A percentile compares a stretch with the other conserved stretches of the same genome.
Conservation (phyloP, 2,329 filamentous ascomycete species). For the Ascochyta lentis region DNA sequence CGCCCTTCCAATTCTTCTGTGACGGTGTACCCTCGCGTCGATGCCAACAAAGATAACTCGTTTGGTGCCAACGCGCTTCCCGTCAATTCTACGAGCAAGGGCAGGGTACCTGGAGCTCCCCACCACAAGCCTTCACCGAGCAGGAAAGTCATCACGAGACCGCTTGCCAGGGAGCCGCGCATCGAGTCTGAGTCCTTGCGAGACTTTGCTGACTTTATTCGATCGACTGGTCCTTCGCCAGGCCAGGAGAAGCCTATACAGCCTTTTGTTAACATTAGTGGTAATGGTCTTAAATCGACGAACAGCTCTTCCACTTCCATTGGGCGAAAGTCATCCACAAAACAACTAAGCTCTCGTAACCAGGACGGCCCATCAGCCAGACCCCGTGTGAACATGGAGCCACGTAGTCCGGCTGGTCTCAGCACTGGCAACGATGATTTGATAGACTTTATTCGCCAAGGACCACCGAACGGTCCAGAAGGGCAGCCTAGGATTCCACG, state of each 20-base stretch:
- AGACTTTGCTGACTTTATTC: constrained; percentile 90
- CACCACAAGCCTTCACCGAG: constrained; percentile 34
- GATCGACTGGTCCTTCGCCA: constrained; percentile 72
- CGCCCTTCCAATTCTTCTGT: constrained; percentile 31
- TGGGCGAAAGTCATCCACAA: constrained; percentile 38
- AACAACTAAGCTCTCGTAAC: constrained; percentile 20
- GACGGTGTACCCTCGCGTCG: constrained; percentile 42
- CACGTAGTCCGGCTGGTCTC: constrained; percentile 73
- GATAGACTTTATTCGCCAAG: constrained; percentile 93
- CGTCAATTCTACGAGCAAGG: constrained; percentile 29
- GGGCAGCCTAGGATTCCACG: constrained; percentile 77
- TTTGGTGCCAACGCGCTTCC: constrained; percentile 39
- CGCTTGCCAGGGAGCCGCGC: constrained; percentile 73
- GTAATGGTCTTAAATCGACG: constrained; percentile 23
- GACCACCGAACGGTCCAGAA: constrained; percentile 68
- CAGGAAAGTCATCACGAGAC: constrained; percentile 36
- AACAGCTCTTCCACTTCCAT: constrained; percentile 36
- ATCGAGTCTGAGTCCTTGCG: constrained; percentile 73
- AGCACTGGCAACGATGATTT: constrained; percentile 78
- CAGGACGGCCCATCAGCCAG: constrained; percentile 35
- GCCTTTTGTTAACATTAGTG: constrained; percentile 41
- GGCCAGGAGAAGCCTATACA: constrained; percentile 42
- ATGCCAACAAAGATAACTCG: constrained; percentile 35
- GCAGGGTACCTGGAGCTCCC: constrained; percentile 27
- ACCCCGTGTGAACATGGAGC: constrained; percentile 46